phyloP scores from a whole-genome alignment of 164 flowering plant genomes.

The Kalanchoe fedtschenkoi region DNA sequence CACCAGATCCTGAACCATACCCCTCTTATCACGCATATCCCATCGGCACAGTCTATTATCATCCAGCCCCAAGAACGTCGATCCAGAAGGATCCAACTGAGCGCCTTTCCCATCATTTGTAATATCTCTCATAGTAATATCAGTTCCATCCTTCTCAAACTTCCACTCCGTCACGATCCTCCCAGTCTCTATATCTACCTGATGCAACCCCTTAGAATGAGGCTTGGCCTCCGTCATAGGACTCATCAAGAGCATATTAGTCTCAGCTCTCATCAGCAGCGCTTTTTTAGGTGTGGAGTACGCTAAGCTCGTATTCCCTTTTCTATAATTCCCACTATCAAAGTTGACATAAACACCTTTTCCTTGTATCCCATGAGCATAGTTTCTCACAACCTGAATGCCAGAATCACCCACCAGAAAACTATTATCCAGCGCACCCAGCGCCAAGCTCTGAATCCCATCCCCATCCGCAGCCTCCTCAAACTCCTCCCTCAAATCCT shows the following conservation, averaged over 20 bases:
- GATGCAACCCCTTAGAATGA: conserved; percentile 10
- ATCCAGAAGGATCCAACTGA: conserved; percentile 89
- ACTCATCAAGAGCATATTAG: conserved; percentile 12
- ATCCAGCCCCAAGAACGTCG: conserved; percentile 90
- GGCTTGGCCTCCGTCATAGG: conserved; percentile 10
- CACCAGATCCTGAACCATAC: conserved; percentile 76
- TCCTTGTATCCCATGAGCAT: conserved; percentile 83
- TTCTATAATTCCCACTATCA: conserved; percentile 4
- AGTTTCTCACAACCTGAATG: conserved; percentile 91
- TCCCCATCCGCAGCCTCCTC: conserved; percentile 77
- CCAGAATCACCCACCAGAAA: conserved; percentile 78
- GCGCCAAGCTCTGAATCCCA: conserved; percentile 84
- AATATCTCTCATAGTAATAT: conserved; percentile 11
- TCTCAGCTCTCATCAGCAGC: conserved; percentile 9
- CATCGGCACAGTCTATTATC: conserved; percentile 82
- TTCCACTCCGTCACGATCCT: conserved; percentile 11
- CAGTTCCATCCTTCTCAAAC: conserved; percentile 13
- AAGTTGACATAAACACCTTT: conserved; percentile 70
- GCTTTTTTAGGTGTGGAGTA: conserved; percentile 10
- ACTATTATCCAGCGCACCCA: conserved; percentile 96
- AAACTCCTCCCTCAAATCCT: conserved; percentile 72
- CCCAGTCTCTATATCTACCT: conserved; percentile 11
- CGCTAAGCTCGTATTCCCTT: background rate
- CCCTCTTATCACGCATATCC: conserved; percentile 91
- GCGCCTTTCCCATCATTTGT: conserved; percentile 11